Base-by-base conservation (phyloP, 2,329 filamentous ascomycete species). In the Neofusicoccum parvum region DNA sequence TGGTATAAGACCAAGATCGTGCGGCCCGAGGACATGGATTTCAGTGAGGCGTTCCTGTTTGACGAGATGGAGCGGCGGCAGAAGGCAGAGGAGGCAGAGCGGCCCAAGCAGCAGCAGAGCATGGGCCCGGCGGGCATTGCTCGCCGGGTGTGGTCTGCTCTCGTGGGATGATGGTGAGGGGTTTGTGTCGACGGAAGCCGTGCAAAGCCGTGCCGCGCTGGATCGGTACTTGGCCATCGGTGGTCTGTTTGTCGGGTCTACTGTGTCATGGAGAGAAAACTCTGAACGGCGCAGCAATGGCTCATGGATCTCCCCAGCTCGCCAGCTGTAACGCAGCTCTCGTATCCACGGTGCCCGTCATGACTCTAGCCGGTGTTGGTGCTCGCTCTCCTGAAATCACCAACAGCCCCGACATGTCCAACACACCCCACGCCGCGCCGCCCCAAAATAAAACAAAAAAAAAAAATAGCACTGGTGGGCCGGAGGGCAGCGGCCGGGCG, bases 1-100 rank as follows among this genome's bases (percentile, higher is more conserved):
- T 50, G 51, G 63, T 59, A 65, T 45, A 50, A 50, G 53, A 65
- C 63, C n/a, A 59, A 59, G 53, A 51, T 65, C 14, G 51, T 65
- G 39, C 43, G 51, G 14, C 46, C 51, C 51, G 53, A 58, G 34
- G 63, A 65, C 23, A 65, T 65, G 63, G 63, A 65, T 34, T 65
- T 65, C 45, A 65, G 51, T 14, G 63, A 65, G 43, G 63, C 63
- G 5, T 58, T 58, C 43, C 23, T 58, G 3, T 65, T 65, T 17
- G 51, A 65, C 23, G 51, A 59, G 51, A 39, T 65, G 5, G 63
- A 65, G 36, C 41, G 53, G 51, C 41, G 63, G 41, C 43, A 65
- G 15, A 58, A 49, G 41, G 63, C 51, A n/a, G 43, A 43, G 11
- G 51, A 20, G 32, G 63, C 43, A 10, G 50, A 14, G 23, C 39